Conservation (phyloP, 225 moss, liverwort and hornwort genomes). For the Physcomitrium patens region DNA sequence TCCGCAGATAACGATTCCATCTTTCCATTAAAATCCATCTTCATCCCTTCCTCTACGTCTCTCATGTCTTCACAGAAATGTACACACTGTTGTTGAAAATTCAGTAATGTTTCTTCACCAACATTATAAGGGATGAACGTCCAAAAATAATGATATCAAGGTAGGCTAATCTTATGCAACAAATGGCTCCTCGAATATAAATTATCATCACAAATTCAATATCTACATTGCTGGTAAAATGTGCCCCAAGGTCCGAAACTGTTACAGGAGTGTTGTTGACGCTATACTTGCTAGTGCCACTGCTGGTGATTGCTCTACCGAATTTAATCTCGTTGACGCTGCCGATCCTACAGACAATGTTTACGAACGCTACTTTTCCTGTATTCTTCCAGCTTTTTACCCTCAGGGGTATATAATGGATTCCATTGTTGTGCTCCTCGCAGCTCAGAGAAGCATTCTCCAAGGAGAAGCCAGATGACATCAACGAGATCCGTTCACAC, state of each 20-base stretch:
- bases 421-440: slow-evolving; percentile 73
- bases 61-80: slow-evolving; percentile 61
- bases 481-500: slow-evolving; percentile 84
- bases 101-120: background rate
- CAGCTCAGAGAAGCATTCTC: slow-evolving; percentile 78
- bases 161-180: too few species aligned
- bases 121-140: background rate
- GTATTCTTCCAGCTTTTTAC: slow-evolving; percentile 64
- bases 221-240: too few species aligned
- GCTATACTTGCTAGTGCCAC: slow-evolving; percentile 80
- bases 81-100: background rate
- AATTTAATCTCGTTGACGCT: slow-evolving; percentile 77
- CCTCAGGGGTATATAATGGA: slow-evolving; percentile 61
- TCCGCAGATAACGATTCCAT: slow-evolving; percentile 61
- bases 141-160: too few species aligned
- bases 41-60: slow-evolving; percentile 79
- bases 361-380: slow-evolving; percentile 70
- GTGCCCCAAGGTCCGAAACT: too few species aligned
- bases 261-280: slow-evolving; percentile 74
- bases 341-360: slow-evolving; percentile 70
- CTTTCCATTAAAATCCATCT: slow-evolving; percentile 65
- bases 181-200: too few species aligned
- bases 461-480: slow-evolving; percentile 84
- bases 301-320: slow-evolving; percentile 64
- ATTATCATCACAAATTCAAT: too few species aligned